Evolutionary conservation across 768 basidiomycete genomes (phyloP), one percentile per base, ranked within the genome.

Genomic region (Lactifluus echinatus): DNA sequence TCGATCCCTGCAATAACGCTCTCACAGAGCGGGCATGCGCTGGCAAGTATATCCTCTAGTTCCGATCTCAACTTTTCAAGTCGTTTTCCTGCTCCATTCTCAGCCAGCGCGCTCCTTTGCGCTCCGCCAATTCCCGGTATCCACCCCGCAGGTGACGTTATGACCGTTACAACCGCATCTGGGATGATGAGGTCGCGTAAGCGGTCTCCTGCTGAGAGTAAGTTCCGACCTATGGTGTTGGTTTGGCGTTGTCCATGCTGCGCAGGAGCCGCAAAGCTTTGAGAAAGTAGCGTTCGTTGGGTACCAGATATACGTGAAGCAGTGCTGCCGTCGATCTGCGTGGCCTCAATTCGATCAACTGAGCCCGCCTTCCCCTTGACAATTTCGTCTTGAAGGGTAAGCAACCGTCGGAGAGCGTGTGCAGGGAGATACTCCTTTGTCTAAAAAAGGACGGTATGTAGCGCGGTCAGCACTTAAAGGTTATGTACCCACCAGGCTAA

Each of bases 21-120:
- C 67, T 98, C 96, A 70, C 96, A 99, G 56, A 97, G 72, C 29
- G 94, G 93, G 73, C 96, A 98, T 57, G 79, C 89, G 63, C 87
- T 85, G 17, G 93, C 87, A 39, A 99, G 74, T 59, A 97, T 69
- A 52, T 92, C 89, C 64, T 99, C 96, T 66, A 99, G 69, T 73
- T 97, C 93, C 40, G 77, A 77, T 63, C 89, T 76, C 68, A 96
- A 65, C 68, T 79, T 84, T 71, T 91, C 89, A 46, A 76, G 72
- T 69, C 82, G 84, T 67, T 78, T 82, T 57, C 78, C 79, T 36
- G 74, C 77, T 48, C 76, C 77, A 59, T 75, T 76, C 60, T 82
- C 81, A 40, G 73, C 71, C 59, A 67, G 73, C 29, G 68, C 62
- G 36, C 74, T 73, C 49, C 70, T 74, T 65, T 76, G 75, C 51